Percentiles rank a stretch among this genome's conserved stretches.
These are phyloP conservation scores for Henckelia pumila DNA, from an alignment of 257 asterid species.

Conservation along the genomic window DNA sequence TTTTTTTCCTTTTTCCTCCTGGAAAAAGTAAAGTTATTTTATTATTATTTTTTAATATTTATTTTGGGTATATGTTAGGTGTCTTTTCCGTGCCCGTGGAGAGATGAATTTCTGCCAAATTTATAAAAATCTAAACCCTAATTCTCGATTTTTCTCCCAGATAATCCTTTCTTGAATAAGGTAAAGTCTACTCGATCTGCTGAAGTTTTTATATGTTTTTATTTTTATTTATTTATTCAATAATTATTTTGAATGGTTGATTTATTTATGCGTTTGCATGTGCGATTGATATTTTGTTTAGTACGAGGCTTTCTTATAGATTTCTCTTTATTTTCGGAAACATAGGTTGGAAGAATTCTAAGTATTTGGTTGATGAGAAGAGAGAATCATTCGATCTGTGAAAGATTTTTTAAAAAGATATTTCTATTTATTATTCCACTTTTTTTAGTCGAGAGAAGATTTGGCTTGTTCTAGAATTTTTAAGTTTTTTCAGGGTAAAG, in stretches of 20 bases:
- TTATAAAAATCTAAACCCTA: neutral
- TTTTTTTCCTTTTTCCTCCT: no score
- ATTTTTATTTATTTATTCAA: neutral
- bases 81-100: no score
- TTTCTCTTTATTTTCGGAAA: neutral
- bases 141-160: neutral
- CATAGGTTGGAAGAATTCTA: slow-evolving; percentile 15
- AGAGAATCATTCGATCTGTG: neutral
- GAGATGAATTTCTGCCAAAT: no score
- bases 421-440: neutral
- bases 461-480: neutral
- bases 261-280: neutral
- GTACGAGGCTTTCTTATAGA: neutral
- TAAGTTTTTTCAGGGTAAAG: neutral
- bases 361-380: slow-evolving; percentile 2
- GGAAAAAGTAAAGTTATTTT: no score
- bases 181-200: slow-evolving; percentile 22
- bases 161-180: slow-evolving; percentile 22
- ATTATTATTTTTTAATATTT: no score
- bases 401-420: no score
- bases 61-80: no score
- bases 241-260: neutral
- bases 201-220: neutral
- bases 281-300: neutral
- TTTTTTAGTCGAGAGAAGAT: neutral